Conservation (phyloP, 345 rosid species). For the Populus alba region DNA sequence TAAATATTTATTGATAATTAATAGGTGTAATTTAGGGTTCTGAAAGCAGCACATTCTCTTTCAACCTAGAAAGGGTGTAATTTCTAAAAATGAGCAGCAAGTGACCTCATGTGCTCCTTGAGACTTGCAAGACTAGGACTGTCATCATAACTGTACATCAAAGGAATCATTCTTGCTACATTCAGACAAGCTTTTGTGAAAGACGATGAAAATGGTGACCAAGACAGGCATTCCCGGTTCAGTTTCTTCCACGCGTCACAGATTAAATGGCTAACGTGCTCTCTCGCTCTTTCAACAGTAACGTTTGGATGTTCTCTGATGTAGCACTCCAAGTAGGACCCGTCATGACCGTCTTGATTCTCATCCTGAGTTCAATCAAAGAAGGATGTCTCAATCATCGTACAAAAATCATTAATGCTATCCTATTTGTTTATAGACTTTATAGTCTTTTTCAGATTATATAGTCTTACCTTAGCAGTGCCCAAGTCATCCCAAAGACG, state of each 20-base stretch:
- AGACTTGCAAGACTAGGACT: conserved; percentile 33
- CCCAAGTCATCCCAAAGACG: conserved; percentile 52
- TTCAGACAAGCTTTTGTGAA: conserved; percentile 40
- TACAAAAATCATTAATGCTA: conserved; percentile 31
- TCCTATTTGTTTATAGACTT: too few relatives aligned
- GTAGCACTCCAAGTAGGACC: conserved; percentile 53
- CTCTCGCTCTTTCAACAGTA: conserved; percentile 25
- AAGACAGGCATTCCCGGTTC: conserved; percentile 37
- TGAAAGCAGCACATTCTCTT: too few relatives aligned
- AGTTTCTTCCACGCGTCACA: conserved; percentile 49
- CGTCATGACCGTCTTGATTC: conserved; percentile 47
- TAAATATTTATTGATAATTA: too few relatives aligned
- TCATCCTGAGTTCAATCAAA: conserved; percentile 30
- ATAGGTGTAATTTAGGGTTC: too few relatives aligned
- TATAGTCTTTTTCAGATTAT: too few relatives aligned
- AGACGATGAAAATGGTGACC: conserved; percentile 30
- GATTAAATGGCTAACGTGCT: conserved; percentile 31
- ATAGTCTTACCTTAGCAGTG: too few relatives aligned
- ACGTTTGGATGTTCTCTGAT: conserved; percentile 30
- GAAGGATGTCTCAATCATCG: not conserved
- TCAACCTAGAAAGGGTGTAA: not conserved
- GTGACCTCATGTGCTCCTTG: conserved; percentile 27
- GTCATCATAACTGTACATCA: conserved; percentile 48
- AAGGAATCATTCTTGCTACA: conserved; percentile 48
- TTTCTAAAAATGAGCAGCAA: not conserved